These are phyloP conservation scores for Russula sp. DNA, from an alignment of 768 basidiomycete genomes.

Conservation along the genomic window DNA sequence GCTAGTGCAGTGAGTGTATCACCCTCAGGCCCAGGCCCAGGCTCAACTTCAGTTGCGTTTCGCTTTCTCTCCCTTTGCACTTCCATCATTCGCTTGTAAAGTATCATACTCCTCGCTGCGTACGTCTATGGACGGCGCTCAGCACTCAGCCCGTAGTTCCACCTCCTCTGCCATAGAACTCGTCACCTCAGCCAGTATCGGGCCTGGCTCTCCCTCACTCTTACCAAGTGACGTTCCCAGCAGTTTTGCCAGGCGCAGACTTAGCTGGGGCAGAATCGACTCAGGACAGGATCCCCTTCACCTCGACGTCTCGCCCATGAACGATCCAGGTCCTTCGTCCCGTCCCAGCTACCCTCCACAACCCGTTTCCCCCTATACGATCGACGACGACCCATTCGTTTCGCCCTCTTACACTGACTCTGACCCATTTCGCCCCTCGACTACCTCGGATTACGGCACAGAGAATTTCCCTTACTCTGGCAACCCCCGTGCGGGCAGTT, in stretches of 20 bases:
- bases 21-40: too few relatives aligned
- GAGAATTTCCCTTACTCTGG: constrained; percentile 35
- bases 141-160: constrained; percentile 30
- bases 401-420: constrained; percentile 29
- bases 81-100: too few relatives aligned
- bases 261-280: constrained; percentile 52
- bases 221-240: constrained; percentile 29
- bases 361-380: constrained; percentile 15
- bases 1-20: too few relatives aligned
- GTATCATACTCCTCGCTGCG: too few relatives aligned
- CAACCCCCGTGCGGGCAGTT: constrained; percentile 40
- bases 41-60: too few relatives aligned
- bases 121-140: too few relatives aligned
- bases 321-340: constrained; percentile 24
- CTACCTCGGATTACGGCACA: constrained; percentile 19
- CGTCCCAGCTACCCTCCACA: not conserved
- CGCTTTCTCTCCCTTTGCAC: too few relatives aligned
- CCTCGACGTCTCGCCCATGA: constrained; percentile 31
- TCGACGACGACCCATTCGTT: constrained; percentile 46
- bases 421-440: constrained; percentile 24
- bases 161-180: constrained; percentile 55
- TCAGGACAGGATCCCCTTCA: constrained; percentile 44
- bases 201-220: constrained; percentile 48
- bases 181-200: constrained; percentile 40
- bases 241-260: constrained; percentile 44